phyloP scores from a whole-genome alignment of 2,329 filamentous ascomycete genomes.

The Clarireedia homoeocarpa region DNA sequence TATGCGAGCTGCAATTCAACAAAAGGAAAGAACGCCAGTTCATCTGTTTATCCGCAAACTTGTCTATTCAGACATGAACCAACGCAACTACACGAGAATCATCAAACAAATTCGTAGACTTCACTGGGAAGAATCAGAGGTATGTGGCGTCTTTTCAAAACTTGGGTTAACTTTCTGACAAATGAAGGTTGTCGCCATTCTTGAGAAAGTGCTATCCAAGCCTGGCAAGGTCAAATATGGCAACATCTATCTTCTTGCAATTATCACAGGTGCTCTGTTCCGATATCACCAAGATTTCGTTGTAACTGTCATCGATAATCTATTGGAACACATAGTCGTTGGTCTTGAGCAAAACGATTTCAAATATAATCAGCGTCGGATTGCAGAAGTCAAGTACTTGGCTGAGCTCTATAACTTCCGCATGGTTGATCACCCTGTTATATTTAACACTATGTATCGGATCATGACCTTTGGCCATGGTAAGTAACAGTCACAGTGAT shows the following conservation, averaged over 20 bases:
- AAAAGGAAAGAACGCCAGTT: slow-evolving; percentile 90
- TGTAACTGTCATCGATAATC: slow-evolving; percentile 82
- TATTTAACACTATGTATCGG: slow-evolving; percentile 93
- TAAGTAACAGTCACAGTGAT: slow-evolving; percentile 9
- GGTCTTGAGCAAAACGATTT: slow-evolving; percentile 95
- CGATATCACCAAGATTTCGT: slow-evolving; percentile 89
- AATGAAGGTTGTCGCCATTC: slow-evolving; percentile 28
- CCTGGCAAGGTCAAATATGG: slow-evolving; percentile 97
- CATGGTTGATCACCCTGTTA: slow-evolving; percentile 88
- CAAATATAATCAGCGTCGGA: slow-evolving; percentile 89
- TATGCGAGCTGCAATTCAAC: slow-evolving; percentile 84
- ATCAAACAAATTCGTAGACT: slow-evolving; percentile 90
- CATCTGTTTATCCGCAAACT: slow-evolving; percentile 90
- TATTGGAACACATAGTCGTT: slow-evolving; percentile 79
- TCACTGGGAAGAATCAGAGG: slow-evolving; percentile 93
- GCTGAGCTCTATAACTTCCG: slow-evolving; percentile 97
- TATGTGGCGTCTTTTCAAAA: slow-evolving; percentile 27
- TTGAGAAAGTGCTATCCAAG: slow-evolving; percentile 86
- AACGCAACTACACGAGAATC: slow-evolving; percentile 87
- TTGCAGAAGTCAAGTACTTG: slow-evolving; percentile 93
- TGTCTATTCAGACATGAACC: slow-evolving; percentile 88
- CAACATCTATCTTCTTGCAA: slow-evolving; percentile 88
- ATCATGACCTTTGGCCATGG: slow-evolving; percentile 86
- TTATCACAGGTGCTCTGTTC: slow-evolving; percentile 80
- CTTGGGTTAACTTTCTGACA: not conserved